Percentiles rank a stretch among this genome's conserved stretches.
These are phyloP conservation scores for Blastobotrys serpentis DNA, from an alignment of 1,139 yeast genomes.

Conservation along the genomic window DNA sequence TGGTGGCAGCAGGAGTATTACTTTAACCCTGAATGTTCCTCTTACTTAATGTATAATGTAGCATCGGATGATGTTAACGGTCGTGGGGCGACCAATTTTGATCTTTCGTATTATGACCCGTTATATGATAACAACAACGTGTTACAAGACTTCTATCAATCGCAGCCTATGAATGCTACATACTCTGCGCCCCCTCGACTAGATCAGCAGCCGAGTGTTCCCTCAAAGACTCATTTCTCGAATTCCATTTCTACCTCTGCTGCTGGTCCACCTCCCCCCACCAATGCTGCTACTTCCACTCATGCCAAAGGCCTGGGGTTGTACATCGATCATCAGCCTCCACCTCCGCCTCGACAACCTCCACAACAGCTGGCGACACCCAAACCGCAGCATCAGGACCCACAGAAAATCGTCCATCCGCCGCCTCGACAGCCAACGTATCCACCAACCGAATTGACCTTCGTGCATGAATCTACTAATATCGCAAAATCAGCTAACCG, in stretches of 20 bases:
- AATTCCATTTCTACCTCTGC: too few relatives aligned
- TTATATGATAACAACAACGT: background rate
- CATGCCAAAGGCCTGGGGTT: background rate
- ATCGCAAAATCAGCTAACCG: slow-evolving; percentile 15
- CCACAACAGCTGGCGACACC: background rate
- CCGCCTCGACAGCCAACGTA: slow-evolving; percentile 13
- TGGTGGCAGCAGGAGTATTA: background rate
- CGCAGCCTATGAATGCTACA: background rate
- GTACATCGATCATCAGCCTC: background rate
- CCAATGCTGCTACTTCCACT: background rate
- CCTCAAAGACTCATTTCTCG: too few relatives aligned
- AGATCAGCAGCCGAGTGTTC: background rate
- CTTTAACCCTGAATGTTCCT: background rate
- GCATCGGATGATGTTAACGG: background rate
- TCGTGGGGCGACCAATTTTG: background rate
- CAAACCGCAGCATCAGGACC: background rate
- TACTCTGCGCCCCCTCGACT: background rate
- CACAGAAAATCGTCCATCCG: slow-evolving; percentile 4
- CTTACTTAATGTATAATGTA: background rate
- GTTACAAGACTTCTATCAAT: background rate
- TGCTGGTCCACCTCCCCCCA: too few relatives aligned
- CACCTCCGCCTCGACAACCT: background rate
- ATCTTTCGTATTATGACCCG: background rate
- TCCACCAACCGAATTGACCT: slow-evolving; percentile 17
- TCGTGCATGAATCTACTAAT: slow-evolving; percentile 18